These are phyloP conservation scores for Wallacemonas sp. DNA, from an alignment of 208 protist genomes.

Conservation along the genomic window DNA sequence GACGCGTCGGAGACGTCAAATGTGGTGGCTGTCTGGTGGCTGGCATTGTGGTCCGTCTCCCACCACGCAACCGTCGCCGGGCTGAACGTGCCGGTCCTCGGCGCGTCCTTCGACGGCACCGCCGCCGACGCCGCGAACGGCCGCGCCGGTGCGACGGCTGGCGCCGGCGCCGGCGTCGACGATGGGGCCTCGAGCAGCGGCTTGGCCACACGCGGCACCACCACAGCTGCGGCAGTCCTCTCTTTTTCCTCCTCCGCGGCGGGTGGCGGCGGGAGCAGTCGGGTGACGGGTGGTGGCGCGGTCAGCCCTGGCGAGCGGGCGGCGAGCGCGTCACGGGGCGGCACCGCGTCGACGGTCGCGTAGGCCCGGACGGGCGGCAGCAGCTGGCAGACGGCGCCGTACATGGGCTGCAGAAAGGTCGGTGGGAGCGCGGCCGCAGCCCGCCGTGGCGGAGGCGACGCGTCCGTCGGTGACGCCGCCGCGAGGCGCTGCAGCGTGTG, in stretches of 20 bases:
- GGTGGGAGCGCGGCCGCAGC: not conserved
- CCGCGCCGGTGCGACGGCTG: not conserved
- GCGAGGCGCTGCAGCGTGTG: not conserved
- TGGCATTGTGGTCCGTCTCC: conserved; percentile 33
- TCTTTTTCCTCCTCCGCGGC: no score
- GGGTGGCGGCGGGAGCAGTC: no score
- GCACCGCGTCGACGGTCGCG: conserved; percentile 6
- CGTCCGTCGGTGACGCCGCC: not conserved
- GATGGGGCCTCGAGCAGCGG: no score
- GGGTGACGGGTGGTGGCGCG: not conserved
- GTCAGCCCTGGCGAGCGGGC: conserved; percentile 33
- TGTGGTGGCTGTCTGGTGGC: conserved; percentile 1
- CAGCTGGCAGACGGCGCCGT: conserved; percentile 18
- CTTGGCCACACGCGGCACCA: no score
- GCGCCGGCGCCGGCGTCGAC: conserved; percentile 26
- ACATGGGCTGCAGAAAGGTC: conserved; percentile 20
- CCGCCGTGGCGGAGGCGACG: not conserved
- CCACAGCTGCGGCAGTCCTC: no score
- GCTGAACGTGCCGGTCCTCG: conserved; percentile 25
- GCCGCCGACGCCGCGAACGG: not conserved
- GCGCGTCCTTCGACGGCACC: not conserved
- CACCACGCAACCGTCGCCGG: conserved; percentile 72
- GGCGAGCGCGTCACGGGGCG: not conserved
- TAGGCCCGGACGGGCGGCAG: conserved; percentile 23
- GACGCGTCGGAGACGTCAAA: conserved; percentile 41